Base-by-base conservation (phyloP, 2,329 filamentous ascomycete genomes). In the Laburnicola sp. region DNA sequence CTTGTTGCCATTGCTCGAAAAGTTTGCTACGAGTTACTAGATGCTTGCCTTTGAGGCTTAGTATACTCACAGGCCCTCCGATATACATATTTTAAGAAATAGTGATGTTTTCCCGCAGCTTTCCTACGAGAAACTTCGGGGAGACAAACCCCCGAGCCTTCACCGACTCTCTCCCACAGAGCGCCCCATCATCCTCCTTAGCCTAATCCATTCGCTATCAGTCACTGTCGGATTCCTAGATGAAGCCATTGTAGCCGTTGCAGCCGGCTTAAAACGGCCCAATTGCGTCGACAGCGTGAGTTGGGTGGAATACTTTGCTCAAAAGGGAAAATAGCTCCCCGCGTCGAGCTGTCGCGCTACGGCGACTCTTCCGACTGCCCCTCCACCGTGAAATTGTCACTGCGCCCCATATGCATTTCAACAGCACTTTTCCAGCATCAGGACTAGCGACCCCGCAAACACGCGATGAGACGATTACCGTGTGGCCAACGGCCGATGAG, bases 271-370 rank as follows among this genome's bases (percentile, higher is more conserved):
- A 6, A n/a, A 16, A 31, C 44, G 27, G 38, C 38, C 16, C 35
- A 39, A 43, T n/a, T 38, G 34, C 31, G 40, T 22, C n/a, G 50
- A 41, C 28, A 45, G 44, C 7, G n/a, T 40, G 35, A 37, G 21
- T 39, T 27, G 38, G 35, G 41, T 48, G 50, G 50, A 53, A 45
- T 39, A 48, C 35, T 46, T 54, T 40, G 32, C 51, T 44, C 26
- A 48, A 54, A 44, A 4, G 23, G 51, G 51, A 44, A 54, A 54
- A 48, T 25, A 54, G 47, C 51, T 54, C 51, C 51, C 46, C 51
- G 11, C 43, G 32, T 37, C 21, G 11, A 9, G 9, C 10, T 26
- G 26, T 38, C 31, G 39, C 46, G 46, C 32, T 45, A 45, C 43
- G 43, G 34, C 11, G 2, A 23, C 34, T 10, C n/a, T 37, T 9